Conservation (phyloP, 2,329 filamentous ascomycete genomes). For the Pyricularia grisea region DNA sequence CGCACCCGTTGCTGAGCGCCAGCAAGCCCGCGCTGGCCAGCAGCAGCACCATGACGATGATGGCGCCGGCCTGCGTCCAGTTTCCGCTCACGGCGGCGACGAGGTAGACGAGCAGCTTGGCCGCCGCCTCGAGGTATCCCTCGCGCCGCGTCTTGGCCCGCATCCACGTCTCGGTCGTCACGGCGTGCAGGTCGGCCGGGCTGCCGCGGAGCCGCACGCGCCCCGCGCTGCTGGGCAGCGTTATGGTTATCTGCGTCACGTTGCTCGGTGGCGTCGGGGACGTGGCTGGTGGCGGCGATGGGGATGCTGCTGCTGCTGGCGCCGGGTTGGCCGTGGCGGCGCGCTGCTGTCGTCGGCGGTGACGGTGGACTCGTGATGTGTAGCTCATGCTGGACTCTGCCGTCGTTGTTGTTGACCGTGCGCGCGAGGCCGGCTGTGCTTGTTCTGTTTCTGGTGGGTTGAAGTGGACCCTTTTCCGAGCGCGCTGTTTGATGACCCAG, state of each 20-base stretch:
- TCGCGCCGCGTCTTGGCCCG: constrained; percentile 38
- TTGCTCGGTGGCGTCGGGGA: constrained; percentile 7
- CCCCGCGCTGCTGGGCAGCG: constrained; percentile 29
- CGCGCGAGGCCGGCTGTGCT: neutral
- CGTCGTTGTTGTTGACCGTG: neutral
- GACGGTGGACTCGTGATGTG: constrained; percentile 9
- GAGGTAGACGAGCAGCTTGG: constrained; percentile 49
- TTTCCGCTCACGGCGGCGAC: constrained; percentile 46
- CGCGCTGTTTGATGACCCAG: constrained; percentile 43
- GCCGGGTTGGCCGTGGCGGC: neutral
- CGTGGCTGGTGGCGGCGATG: neutral
- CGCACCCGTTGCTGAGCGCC: constrained; percentile 41
- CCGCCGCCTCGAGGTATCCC: constrained; percentile 39
- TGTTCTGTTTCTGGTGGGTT: constrained; percentile 3
- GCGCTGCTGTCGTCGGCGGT: constrained; percentile 6
- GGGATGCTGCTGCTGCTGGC: constrained; percentile 4
- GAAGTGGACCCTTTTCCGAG: constrained; percentile 10
- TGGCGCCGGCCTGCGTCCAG: constrained; percentile 39
- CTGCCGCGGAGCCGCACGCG: constrained; percentile 43
- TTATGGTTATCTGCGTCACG: constrained; percentile 15
- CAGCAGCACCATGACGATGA: constrained; percentile 41
- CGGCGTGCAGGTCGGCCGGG: constrained; percentile 46
- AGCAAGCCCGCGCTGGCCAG: constrained; percentile 43
- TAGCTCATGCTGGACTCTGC: constrained; percentile 7
- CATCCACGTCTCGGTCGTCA: constrained; percentile 49